phyloP scores from a whole-genome alignment of 1,284 basidiomycete species.

The Porogramme epimiltina region DNA sequence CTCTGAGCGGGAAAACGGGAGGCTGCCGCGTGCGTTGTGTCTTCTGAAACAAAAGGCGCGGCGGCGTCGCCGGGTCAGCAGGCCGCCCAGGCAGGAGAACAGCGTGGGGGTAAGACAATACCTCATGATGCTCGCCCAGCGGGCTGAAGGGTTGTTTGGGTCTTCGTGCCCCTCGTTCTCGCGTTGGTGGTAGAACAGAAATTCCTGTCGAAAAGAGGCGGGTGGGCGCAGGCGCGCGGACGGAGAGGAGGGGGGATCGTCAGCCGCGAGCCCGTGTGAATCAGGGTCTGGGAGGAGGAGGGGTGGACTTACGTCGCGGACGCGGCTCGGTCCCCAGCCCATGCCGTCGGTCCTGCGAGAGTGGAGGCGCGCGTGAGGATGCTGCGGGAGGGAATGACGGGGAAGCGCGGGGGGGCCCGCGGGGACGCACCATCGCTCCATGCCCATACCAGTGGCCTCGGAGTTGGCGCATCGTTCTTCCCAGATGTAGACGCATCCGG shows the following conservation, averaged over 20 bases:
- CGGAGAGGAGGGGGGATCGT: too few species aligned
- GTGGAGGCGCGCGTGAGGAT: background rate
- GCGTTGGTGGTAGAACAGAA: slow-evolving; percentile 82
- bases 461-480: slow-evolving; percentile 79
- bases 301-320: slow-evolving; percentile 63
- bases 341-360: slow-evolving; percentile 73
- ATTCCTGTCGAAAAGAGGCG: slow-evolving; percentile 53
- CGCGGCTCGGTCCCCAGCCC: slow-evolving; percentile 80
- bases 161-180: slow-evolving; percentile 69
- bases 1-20: slow-evolving; percentile 29
- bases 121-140: slow-evolving; percentile 78
- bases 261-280: background rate
- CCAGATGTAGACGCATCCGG: slow-evolving; percentile 85
- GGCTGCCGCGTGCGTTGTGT: slow-evolving; percentile 27
- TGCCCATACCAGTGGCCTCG: slow-evolving; percentile 76
- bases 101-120: slow-evolving; percentile 25
- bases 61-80: background rate
- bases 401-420: background rate
- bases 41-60: slow-evolving; percentile 17
- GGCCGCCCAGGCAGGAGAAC: slow-evolving; percentile 4
- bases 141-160: slow-evolving; percentile 61
- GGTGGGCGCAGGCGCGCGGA: background rate
- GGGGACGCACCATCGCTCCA: slow-evolving; percentile 69
- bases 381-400: too few species aligned
- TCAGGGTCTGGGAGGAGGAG: background rate